Percentiles rank a stretch among this genome's conserved stretches.
Conservation (phyloP, 1,284 basidiomycete genomes). For the Microbotryum silenes-acaulis region DNA sequence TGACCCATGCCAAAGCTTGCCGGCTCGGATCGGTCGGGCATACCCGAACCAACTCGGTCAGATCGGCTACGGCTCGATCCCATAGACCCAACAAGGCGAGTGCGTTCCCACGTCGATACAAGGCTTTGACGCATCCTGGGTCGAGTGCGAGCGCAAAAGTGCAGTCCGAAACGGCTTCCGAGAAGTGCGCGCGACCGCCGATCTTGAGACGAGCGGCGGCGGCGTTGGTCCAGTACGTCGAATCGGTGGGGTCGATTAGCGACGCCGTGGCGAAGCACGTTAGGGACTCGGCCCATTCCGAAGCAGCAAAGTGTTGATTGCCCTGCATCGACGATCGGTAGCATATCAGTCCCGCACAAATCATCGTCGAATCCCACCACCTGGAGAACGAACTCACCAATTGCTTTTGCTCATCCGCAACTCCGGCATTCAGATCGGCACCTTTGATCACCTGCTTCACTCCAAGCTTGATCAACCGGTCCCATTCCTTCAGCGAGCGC, state of each 20-base stretch:
- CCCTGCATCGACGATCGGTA: slow-evolving; percentile 2
- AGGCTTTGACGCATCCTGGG: slow-evolving; percentile 16
- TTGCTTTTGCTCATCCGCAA: slow-evolving; percentile 48
- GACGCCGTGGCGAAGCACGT: slow-evolving; percentile 22
- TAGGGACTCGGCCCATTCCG: slow-evolving; percentile 19
- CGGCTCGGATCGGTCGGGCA: too few species aligned
- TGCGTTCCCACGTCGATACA: slow-evolving; percentile 22
- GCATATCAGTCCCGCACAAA: too few species aligned
- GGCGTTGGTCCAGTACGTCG: slow-evolving; percentile 19
- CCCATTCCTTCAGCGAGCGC: slow-evolving; percentile 21
- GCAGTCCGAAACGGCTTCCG: slow-evolving; percentile 27
- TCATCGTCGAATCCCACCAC: background rate
- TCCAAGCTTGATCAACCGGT: slow-evolving; percentile 18
- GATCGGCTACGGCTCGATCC: slow-evolving; percentile 20
- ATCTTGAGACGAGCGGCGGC: slow-evolving; percentile 29
- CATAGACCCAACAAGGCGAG: slow-evolving; percentile 15
- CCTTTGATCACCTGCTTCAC: slow-evolving; percentile 12
- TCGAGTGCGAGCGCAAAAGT: slow-evolving; percentile 21
- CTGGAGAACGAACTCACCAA: slow-evolving; percentile 45
- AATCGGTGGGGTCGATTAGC: slow-evolving; percentile 11
- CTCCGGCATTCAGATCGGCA: slow-evolving; percentile 9
- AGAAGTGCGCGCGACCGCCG: slow-evolving; percentile 13
- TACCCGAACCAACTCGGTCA: background rate
- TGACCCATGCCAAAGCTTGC: too few species aligned
- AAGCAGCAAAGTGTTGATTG: slow-evolving; percentile 21